These are phyloP conservation scores for Chlorencoelia australis DNA, from an alignment of 2,329 filamentous ascomycete species.

Conservation along the genomic window DNA sequence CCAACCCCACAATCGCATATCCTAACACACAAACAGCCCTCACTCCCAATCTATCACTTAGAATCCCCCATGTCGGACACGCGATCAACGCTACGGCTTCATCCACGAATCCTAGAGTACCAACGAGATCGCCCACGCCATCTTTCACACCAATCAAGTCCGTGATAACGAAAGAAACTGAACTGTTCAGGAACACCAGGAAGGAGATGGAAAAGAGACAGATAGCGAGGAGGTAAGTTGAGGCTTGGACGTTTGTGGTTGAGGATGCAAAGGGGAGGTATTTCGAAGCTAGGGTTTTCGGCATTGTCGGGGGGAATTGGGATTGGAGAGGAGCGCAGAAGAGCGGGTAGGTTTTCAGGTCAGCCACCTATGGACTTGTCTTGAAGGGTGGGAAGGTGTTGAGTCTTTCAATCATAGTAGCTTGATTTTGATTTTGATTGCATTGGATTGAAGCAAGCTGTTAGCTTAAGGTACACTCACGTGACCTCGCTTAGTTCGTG, in stretches of 20 bases:
- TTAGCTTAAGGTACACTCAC: too few relatives aligned
- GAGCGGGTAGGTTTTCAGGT: too few relatives aligned
- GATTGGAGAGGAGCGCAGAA: too few relatives aligned
- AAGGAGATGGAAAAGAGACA: slow-evolving; percentile 83
- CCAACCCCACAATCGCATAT: slow-evolving; percentile 70
- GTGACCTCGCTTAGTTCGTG: too few relatives aligned
- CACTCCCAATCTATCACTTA: slow-evolving; percentile 69
- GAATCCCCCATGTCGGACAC: slow-evolving; percentile 69
- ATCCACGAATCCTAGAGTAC: slow-evolving; percentile 76
- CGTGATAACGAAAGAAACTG: slow-evolving; percentile 75
- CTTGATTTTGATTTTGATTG: too few relatives aligned
- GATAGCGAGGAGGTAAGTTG: slow-evolving; percentile 71
- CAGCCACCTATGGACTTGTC: too few relatives aligned
- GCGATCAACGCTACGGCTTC: slow-evolving; percentile 73
- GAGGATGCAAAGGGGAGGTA: slow-evolving; percentile 45
- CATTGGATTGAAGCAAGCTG: too few relatives aligned
- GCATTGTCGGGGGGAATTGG: too few relatives aligned
- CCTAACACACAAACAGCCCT: slow-evolving; percentile 64
- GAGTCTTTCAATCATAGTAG: too few relatives aligned
- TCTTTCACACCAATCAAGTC: slow-evolving; percentile 67
- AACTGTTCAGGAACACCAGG: slow-evolving; percentile 81
- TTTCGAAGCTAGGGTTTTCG: too few relatives aligned
- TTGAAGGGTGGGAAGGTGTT: too few relatives aligned
- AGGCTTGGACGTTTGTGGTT: slow-evolving; percentile 51
- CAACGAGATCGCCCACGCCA: slow-evolving; percentile 69